These are phyloP conservation scores for Candida sp. DNA, from an alignment of 1,139 yeast genomes.

Conservation along the genomic window DNA sequence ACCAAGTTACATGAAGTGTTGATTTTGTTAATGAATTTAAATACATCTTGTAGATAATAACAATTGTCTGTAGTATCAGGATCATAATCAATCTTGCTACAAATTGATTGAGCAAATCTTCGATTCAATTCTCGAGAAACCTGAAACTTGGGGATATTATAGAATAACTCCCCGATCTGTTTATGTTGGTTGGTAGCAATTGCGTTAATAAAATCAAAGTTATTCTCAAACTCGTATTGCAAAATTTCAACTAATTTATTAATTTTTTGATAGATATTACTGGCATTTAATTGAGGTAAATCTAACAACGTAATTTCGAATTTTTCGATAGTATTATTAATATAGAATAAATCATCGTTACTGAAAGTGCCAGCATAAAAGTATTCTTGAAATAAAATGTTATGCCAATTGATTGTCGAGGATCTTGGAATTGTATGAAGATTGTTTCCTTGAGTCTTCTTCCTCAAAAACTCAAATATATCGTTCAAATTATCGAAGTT, in stretches of 20 bases:
- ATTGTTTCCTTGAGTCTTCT: not conserved
- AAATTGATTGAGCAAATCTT: not conserved
- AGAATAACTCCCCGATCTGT: not conserved
- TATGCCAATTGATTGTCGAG: not conserved
- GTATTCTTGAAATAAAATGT: not conserved
- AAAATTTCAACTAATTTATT: not conserved
- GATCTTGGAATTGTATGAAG: not conserved
- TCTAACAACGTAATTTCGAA: not conserved
- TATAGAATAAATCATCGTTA: not conserved
- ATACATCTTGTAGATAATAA: not conserved
- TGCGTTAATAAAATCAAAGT: not conserved
- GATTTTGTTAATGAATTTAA: not conserved
- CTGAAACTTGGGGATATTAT: not conserved
- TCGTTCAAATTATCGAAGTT: not conserved
- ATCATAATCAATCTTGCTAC: not conserved
- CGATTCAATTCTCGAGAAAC: not conserved
- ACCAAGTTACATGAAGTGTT: not conserved
- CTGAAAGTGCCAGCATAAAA: not conserved
- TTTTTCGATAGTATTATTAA: not conserved
- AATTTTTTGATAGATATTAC: not conserved
- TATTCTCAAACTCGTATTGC: not conserved
- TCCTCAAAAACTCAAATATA: not conserved
- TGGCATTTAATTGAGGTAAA: not conserved
- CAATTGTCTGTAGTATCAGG: not conserved
- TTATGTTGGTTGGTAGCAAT: not conserved